Base-by-base conservation (phyloP, 768 basidiomycete species). In the Strobilomyces dryophilus region DNA sequence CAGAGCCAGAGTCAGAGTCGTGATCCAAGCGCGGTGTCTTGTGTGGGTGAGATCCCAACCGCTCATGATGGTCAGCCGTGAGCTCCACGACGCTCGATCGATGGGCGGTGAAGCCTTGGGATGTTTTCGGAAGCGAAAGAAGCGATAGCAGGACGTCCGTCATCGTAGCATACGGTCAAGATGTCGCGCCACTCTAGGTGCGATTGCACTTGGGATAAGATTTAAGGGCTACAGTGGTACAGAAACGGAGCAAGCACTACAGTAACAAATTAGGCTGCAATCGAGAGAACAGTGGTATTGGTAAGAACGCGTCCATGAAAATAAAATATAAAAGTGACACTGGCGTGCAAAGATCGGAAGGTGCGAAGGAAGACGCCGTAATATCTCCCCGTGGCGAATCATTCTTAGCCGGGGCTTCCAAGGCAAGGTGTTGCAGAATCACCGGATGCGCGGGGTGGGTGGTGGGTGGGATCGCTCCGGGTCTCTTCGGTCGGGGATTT, bases 1-100 rank as follows among this genome's bases (percentile, higher is more conserved):
- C 80, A 67, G 83, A 81, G 59, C 79, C 79, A 61, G 83, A 78
- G 72, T 88, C 85, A 70, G 79, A 81, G 75, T 86, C 83, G 61
- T 73, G 72, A 57, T 78, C 79, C 70, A 85, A 73, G 57, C 85
- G 83, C 56, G 84, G 77, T 53, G 80, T 80, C 75, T 90, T 89
- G 70, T 77, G 79, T 58, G 80, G 79, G 73, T 78, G 81, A 70
- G 80, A 80, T 66, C 73, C 79, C 64, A 74, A 77, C 70, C 76
- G 76, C 53, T 76, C 73, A 50, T 58, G 54, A 20, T 37, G 54
- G 53, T 74, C 68, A 27, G 58, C 1, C 8, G 65, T 48, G 26
- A n/a, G 51, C 51, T 74, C 73, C 45, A 70, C 49, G 40, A 73
- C 63, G 7, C 76, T 70, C 4, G 75, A 57, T 34, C 69, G 73